A percentile compares a stretch with the other conserved stretches of the same genome.
Evolutionary conservation across 208 protist species (phyloP).

Genomic region (Trypanosoma theileri): DNA sequence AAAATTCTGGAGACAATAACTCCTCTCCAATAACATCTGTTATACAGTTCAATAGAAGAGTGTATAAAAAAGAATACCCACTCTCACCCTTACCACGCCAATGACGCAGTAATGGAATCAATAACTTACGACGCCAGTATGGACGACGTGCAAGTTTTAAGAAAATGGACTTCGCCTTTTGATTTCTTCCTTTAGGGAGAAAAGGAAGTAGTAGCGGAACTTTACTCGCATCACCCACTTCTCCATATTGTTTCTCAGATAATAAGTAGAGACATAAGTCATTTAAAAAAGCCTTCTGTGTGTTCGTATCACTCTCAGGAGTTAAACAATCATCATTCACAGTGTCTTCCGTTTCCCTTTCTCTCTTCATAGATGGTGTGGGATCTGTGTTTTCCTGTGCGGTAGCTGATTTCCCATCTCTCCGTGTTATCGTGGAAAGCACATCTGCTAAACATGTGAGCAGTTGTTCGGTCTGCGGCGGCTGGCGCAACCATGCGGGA

Average conservation of each 20-base stretch:
- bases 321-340: not conserved
- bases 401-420: not conserved
- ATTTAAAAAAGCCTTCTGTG: slow-evolving; percentile 12
- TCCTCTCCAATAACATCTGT: slow-evolving; percentile 13
- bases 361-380: not conserved
- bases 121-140: slow-evolving; percentile 18
- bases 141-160: slow-evolving; percentile 8
- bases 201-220: slow-evolving; percentile 1
- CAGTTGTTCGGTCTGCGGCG: slow-evolving; percentile 15
- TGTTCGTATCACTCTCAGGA: not conserved
- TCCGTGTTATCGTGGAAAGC: not conserved
- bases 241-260: not conserved
- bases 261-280: slow-evolving; percentile 20
- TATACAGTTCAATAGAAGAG: slow-evolving; percentile 16
- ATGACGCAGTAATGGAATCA: slow-evolving; percentile 29
- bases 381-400: not conserved
- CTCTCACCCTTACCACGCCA: slow-evolving; percentile 14
- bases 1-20: not conserved
- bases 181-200: not conserved
- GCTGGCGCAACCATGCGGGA: slow-evolving; percentile 4
- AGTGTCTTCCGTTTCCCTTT: not conserved
- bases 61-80: slow-evolving; percentile 4
- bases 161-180: slow-evolving; percentile 8
- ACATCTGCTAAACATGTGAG: slow-evolving; percentile 8
- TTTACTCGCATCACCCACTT: no score